phyloP scores from a whole-genome alignment of 495 filamentous ascomycete genomes.

The Talaromyces thailandensis region DNA sequence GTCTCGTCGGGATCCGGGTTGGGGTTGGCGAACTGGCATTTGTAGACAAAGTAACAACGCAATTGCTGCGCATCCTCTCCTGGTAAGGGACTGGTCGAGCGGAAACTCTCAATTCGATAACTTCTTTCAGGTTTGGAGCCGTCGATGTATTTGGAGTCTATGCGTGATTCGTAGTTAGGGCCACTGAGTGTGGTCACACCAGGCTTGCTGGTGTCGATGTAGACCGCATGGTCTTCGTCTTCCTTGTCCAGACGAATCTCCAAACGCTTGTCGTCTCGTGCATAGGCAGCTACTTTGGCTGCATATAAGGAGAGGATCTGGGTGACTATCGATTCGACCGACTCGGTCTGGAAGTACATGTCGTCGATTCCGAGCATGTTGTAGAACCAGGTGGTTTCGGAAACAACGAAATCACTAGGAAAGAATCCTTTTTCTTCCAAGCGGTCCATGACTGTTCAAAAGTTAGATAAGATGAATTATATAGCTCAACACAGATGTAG shows the following conservation, averaged over 20 bases:
- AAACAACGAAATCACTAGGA: constrained; percentile 69
- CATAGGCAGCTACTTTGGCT: constrained; percentile 91
- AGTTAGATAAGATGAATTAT: constrained; percentile 12
- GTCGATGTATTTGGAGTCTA: constrained; percentile 92
- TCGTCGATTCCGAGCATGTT: constrained; percentile 95
- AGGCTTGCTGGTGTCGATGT: constrained; percentile 93
- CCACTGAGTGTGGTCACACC: constrained; percentile 66
- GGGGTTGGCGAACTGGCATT: constrained; percentile 81
- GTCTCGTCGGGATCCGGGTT: constrained; percentile 66
- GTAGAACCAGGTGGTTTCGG: constrained; percentile 94
- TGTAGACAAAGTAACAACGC: constrained; percentile 97
- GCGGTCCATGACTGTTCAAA: constrained; percentile 54
- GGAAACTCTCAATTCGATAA: constrained; percentile 95
- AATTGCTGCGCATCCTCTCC: constrained; percentile 69
- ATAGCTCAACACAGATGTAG: not conserved
- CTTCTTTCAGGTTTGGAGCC: constrained; percentile 51
- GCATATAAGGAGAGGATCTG: constrained; percentile 95
- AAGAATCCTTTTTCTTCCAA: constrained; percentile 79
- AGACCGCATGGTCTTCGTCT: constrained; percentile 88
- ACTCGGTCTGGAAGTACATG: constrained; percentile 95
- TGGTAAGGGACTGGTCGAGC: constrained; percentile 64
- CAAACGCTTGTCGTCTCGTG: constrained; percentile 84
- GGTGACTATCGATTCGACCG: constrained; percentile 76
- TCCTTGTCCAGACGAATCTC: constrained; percentile 96
- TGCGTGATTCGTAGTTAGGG: constrained; percentile 83